These are phyloP conservation scores for Sugiyamaella sp. DNA, from an alignment of 1,139 yeast genomes.

Conservation along the genomic window DNA sequence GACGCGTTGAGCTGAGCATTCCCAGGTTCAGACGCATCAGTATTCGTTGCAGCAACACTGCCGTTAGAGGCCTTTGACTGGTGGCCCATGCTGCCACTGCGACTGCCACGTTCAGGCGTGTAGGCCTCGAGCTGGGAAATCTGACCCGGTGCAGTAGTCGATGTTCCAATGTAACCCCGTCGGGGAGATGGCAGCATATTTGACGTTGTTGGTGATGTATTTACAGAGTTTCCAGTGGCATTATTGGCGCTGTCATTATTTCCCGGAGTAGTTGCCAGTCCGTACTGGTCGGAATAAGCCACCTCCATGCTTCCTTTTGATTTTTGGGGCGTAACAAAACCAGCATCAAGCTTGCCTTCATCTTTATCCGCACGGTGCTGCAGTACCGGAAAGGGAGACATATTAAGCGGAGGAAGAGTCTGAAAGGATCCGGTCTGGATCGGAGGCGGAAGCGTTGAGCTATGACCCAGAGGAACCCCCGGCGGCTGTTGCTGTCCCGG, in stretches of 20 bases:
- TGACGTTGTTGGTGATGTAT: conserved; percentile 27
- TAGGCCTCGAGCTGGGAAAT: conserved; percentile 67
- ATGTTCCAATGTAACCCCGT: conserved; percentile 46
- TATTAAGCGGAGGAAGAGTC: conserved; percentile 16
- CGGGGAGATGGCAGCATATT: conserved; percentile 40
- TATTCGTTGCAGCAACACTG: background rate
- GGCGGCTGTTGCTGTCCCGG: background rate
- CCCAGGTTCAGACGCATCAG: background rate
- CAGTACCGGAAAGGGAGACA: conserved; percentile 15
- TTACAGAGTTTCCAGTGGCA: background rate
- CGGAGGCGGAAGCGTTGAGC: conserved; percentile 10
- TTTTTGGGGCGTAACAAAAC: conserved; percentile 22
- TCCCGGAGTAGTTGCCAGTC: conserved; percentile 17
- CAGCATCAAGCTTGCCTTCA: conserved; percentile 14
- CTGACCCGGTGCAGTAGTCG: conserved; percentile 21
- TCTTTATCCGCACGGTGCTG: conserved; percentile 21
- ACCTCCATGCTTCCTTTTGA: conserved; percentile 4
- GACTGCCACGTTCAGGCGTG: conserved; percentile 72
- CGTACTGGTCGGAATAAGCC: conserved; percentile 37
- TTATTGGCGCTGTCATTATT: background rate
- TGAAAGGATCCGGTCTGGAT: background rate
- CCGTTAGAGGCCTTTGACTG: conserved; percentile 5
- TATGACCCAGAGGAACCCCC: background rate
- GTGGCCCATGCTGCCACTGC: conserved; percentile 10
- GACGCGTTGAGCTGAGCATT: background rate